Base-by-base conservation (phyloP, 148 eudicot species). In the Limonium bicolor region DNA sequence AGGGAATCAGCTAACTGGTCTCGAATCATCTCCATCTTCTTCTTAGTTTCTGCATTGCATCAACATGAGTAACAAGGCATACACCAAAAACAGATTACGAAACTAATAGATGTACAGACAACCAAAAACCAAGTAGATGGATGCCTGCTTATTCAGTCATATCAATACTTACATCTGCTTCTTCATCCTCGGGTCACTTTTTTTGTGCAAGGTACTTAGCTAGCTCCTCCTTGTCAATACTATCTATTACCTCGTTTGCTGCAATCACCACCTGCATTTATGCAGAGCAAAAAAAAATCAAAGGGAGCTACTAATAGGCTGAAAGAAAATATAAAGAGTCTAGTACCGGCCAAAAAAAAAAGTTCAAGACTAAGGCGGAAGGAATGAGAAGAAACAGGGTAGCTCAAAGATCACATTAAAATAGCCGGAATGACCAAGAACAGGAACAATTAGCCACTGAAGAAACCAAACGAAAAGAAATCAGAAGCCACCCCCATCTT, bases 171-270 rank as follows among this genome's bases (percentile, higher is more conserved):
- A 63, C 79, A 72, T 90, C 97, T 56, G 72, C 70, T 43, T 62
- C 93, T 13, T 90, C 97, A 48, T 90, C 97, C 66, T 90, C 97
- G 25, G 95, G 87, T 53, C 75, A 76, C 61, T 58, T 68, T 62
- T 73, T 90, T 23, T 68, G 64, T 19, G 82, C 56, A 51, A 84
- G 70, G 55, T 55, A 78, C 56, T 66, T 90, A n/a, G 94, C 93
- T 41, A 90, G 57, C 59, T 84, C 95, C 35, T 84, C 99, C 55
- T 55, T 66, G 58, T 90, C 74, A 56, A 90, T 40, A 46, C 93
- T 90, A 48, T 67, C 73, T 62, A 81, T 56, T 14, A 90, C 82
- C 63, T 90, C 99, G 60, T 90, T 77, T 27, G 99, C 87, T 17
- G 93, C 88, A 53, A 25, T 48, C 41, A 85, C 56, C 44, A 90